Conservation (phyloP, 441 rosid species). For the Gossypium laxum region DNA sequence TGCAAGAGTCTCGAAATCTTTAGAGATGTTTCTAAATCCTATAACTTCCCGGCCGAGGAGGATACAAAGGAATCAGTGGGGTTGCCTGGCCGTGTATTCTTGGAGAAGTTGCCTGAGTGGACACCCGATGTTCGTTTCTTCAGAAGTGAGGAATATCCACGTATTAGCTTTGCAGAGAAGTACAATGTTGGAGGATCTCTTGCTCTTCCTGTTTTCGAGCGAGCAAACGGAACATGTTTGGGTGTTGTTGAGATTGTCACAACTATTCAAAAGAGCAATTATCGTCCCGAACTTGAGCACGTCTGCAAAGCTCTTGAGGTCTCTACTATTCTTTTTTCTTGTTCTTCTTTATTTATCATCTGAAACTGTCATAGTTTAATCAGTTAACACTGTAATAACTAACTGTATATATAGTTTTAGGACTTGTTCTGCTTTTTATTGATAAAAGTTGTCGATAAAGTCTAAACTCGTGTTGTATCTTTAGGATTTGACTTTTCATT, state of each 20-base stretch:
- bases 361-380: constrained; percentile 2
- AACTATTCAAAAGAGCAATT: constrained; percentile 54
- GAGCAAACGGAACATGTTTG: constrained; percentile 57
- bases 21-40: constrained; percentile 45
- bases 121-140: constrained; percentile 86
- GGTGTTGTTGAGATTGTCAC: constrained; percentile 87
- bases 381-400: not conserved
- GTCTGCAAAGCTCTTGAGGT: constrained; percentile 91
- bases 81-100: constrained; percentile 69
- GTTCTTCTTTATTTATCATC: constrained; percentile 4
- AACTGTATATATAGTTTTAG: not conserved
- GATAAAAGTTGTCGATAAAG: not conserved
- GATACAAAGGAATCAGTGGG: constrained; percentile 45
- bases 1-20: constrained; percentile 47
- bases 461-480: not conserved
- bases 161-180: constrained; percentile 39
- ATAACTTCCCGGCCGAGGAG: constrained; percentile 53
- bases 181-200: constrained; percentile 58
- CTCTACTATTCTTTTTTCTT: constrained; percentile 13
- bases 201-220: constrained; percentile 55
- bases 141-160: constrained; percentile 54
- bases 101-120: constrained; percentile 68
- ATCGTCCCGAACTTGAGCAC: constrained; percentile 57
- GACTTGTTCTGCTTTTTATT: not conserved
- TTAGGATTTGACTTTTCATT: constrained; percentile 23